A percentile compares a stretch with the other conserved stretches of the same genome.
phyloP scores from a whole-genome alignment of 305 asterid genomes.

The Fraxinus paxiana region DNA sequence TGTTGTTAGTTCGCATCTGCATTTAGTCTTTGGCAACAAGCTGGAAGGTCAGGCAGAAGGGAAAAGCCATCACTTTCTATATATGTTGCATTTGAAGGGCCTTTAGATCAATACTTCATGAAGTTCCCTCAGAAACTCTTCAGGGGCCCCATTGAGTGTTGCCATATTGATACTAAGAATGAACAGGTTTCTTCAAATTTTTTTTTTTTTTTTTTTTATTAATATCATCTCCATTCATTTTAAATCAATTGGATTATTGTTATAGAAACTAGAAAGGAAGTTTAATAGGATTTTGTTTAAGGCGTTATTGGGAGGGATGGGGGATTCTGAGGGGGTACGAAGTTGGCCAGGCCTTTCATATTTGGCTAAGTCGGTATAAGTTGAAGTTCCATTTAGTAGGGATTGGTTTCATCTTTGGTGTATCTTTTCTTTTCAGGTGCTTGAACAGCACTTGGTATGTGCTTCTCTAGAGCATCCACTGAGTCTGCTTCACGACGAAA shows the following conservation, averaged over 20 bases:
- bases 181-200: constrained; percentile 51
- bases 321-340: not conserved
- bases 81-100: constrained; percentile 95
- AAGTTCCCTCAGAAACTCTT: constrained; percentile 83
- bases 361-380: not conserved
- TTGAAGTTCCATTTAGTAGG: not conserved
- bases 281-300: not conserved
- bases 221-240: constrained; percentile 1
- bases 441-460: constrained; percentile 83
- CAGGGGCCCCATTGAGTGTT: constrained; percentile 76
- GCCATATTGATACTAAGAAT: constrained; percentile 82
- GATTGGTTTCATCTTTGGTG: constrained; percentile 26
- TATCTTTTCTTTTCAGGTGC: constrained; percentile 50
- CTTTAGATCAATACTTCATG: constrained; percentile 93
- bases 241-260: constrained; percentile 15
- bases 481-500: constrained; percentile 63
- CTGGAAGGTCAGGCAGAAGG: constrained; percentile 96
- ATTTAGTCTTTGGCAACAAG: constrained; percentile 89
- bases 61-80: constrained; percentile 80
- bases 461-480: constrained; percentile 87
- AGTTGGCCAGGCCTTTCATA: not conserved
- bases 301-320: not conserved
- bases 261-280: constrained; percentile 7
- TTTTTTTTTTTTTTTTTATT: not conserved
- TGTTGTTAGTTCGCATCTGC: constrained; percentile 21